Conservation (phyloP, 345 rosid genomes). For the Populus ilicifolia region DNA sequence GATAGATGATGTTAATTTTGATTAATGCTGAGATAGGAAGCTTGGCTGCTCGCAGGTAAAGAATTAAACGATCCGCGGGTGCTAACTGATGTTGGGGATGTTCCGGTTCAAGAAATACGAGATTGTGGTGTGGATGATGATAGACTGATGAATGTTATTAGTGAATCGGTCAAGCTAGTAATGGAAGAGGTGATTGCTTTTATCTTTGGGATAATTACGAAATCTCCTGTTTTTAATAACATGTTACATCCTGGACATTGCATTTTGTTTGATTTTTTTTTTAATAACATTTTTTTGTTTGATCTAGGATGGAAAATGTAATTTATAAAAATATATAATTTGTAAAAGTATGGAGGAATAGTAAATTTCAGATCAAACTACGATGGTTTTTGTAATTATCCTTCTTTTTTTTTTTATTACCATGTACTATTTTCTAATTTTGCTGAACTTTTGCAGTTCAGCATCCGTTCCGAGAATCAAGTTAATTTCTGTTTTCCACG, state of each 20-base stretch:
- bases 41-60: conserved; percentile 53
- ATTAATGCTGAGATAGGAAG: neutral
- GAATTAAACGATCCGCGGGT: conserved; percentile 84
- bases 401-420: too few relatives aligned
- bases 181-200: conserved; percentile 69
- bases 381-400: too few relatives aligned
- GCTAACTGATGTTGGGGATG: conserved; percentile 92
- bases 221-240: too few relatives aligned
- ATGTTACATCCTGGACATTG: too few relatives aligned
- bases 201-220: neutral
- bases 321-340: too few relatives aligned
- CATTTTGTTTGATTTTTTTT: too few relatives aligned
- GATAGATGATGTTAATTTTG: neutral
- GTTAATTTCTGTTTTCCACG: neutral
- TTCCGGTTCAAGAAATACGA: conserved; percentile 96
- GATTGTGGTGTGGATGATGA: conserved; percentile 96
- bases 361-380: too few relatives aligned
- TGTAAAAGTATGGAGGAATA: too few relatives aligned
- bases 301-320: too few relatives aligned
- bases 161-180: conserved; percentile 81
- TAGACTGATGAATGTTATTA: conserved; percentile 79
- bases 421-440: too few relatives aligned
- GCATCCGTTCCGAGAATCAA: neutral
- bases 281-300: too few relatives aligned
- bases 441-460: too few relatives aligned